These are phyloP conservation scores for Yarrowia hollandica DNA, from an alignment of 805 yeast genomes.

Conservation along the genomic window DNA sequence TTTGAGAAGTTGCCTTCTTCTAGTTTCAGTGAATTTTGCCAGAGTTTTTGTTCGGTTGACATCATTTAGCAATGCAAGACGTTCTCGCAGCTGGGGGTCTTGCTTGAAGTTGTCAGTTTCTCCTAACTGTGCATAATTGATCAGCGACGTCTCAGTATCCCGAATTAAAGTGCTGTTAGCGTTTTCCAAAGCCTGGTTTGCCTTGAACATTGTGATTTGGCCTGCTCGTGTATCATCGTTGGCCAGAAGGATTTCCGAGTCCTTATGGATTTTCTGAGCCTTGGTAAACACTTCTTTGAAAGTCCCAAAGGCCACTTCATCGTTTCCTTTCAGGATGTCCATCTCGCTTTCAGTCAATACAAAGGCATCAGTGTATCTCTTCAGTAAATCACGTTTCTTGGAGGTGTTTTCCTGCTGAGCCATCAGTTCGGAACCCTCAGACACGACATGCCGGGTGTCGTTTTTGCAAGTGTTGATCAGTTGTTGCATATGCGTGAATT, in stretches of 20 bases:
- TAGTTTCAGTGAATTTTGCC: slow-evolving; percentile 61
- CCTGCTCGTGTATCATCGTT: slow-evolving; percentile 34
- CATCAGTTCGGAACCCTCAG: slow-evolving; percentile 37
- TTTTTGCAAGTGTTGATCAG: slow-evolving; percentile 34
- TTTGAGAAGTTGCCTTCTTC: slow-evolving; percentile 62
- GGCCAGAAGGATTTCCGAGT: slow-evolving; percentile 69
- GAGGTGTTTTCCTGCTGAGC: slow-evolving; percentile 34
- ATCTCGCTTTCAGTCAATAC: slow-evolving; percentile 73
- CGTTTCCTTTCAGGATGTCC: slow-evolving; percentile 49
- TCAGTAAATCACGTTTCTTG: slow-evolving; percentile 37
- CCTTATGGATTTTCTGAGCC: slow-evolving; percentile 62
- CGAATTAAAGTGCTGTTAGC: slow-evolving; percentile 60
- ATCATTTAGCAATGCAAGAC: slow-evolving; percentile 42
- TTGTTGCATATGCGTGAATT: slow-evolving; percentile 35
- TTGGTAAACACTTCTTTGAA: slow-evolving; percentile 52
- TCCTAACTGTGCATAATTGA: slow-evolving; percentile 36
- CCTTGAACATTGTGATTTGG: slow-evolving; percentile 18
- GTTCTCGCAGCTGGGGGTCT: slow-evolving; percentile 33
- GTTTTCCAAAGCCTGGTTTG: slow-evolving; percentile 59
- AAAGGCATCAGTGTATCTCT: slow-evolving; percentile 53
- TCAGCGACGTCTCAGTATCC: slow-evolving; percentile 53
- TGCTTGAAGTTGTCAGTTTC: slow-evolving; percentile 31
- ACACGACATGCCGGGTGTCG: slow-evolving; percentile 37
- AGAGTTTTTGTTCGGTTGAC: slow-evolving; percentile 49
- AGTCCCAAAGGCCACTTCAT: slow-evolving; percentile 45